phyloP scores from a whole-genome alignment of 768 basidiomycete species.

The Cystobasidiopsis lactophilus region DNA sequence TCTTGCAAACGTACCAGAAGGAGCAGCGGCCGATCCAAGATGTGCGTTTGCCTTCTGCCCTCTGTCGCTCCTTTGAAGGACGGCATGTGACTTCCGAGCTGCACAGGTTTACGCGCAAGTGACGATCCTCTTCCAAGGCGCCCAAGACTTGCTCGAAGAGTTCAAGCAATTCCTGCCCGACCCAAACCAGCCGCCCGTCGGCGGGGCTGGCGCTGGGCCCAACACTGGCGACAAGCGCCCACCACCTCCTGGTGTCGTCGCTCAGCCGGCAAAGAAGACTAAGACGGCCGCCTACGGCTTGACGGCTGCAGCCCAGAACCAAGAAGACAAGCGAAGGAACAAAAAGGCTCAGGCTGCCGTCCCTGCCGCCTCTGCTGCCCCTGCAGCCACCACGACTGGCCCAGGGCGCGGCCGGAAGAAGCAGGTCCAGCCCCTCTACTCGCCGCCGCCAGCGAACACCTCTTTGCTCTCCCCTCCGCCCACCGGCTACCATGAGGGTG shows the following conservation, averaged over 20 bases:
- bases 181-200: conserved; percentile 6
- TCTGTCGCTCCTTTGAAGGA: background rate
- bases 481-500: background rate
- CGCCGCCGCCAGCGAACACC: background rate
- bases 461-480: background rate
- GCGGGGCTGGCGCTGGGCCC: background rate
- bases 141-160: conserved; percentile 20
- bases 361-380: no score
- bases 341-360: background rate
- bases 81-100: no score
- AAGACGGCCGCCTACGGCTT: background rate
- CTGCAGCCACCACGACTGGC: no score
- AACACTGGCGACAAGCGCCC: background rate
- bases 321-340: background rate
- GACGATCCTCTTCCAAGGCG: conserved; percentile 17
- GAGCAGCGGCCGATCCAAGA: conserved; percentile 38
- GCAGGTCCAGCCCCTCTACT: no score
- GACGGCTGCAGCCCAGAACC: background rate
- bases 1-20: conserved; percentile 31
- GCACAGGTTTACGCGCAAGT: conserved; percentile 21
- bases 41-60: conserved; percentile 24
- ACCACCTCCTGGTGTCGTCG: background rate
- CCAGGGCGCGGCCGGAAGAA: no score
- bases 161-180: conserved; percentile 23
- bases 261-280: background rate